Evolutionary conservation across 164 flowering plant genomes (phyloP).

Genomic region (Annona squamosa): DNA sequence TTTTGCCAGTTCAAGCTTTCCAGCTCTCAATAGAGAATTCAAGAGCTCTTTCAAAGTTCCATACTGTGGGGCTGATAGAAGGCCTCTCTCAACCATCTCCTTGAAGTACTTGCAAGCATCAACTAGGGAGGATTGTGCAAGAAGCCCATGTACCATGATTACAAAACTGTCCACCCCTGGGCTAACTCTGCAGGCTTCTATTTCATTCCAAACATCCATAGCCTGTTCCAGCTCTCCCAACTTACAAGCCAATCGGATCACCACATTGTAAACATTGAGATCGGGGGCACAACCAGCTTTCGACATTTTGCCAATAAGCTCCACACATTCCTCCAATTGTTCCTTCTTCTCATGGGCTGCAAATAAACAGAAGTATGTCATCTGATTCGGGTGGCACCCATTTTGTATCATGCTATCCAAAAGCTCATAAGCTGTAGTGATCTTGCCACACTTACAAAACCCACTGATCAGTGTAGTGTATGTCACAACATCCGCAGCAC

Average conservation of each 20-base stretch:
- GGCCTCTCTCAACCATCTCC: conserved; percentile 82
- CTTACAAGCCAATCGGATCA: conserved; percentile 71
- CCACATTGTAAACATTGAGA: conserved; percentile 46
- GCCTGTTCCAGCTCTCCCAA: conserved; percentile 68
- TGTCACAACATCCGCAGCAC: conserved; percentile 75
- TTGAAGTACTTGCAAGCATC: conserved; percentile 83
- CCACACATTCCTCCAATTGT: conserved; percentile 71
- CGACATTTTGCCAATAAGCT: conserved; percentile 54
- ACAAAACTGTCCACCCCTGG: conserved; percentile 68
- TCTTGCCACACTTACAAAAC: conserved; percentile 78
- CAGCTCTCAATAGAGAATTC: conserved; percentile 64
- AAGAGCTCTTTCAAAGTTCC: conserved; percentile 71
- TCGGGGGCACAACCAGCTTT: conserved; percentile 56
- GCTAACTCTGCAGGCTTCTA: conserved; percentile 53
- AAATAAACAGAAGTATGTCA: conserved; percentile 60
- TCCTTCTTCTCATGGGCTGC: conserved; percentile 86
- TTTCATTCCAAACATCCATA: conserved; percentile 57
- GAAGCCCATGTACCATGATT: conserved; percentile 66
- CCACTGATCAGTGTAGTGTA: conserved; percentile 81
- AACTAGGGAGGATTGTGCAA: conserved; percentile 46
- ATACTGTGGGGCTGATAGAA: conserved; percentile 67
- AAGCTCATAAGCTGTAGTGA: conserved; percentile 54
- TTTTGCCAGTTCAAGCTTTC: conserved; percentile 68
- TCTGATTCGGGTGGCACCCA: conserved; percentile 52
- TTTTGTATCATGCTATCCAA: conserved; percentile 58